Base-by-base conservation (phyloP, 179 eudicot genomes). In the Actinidia chinensis region DNA sequence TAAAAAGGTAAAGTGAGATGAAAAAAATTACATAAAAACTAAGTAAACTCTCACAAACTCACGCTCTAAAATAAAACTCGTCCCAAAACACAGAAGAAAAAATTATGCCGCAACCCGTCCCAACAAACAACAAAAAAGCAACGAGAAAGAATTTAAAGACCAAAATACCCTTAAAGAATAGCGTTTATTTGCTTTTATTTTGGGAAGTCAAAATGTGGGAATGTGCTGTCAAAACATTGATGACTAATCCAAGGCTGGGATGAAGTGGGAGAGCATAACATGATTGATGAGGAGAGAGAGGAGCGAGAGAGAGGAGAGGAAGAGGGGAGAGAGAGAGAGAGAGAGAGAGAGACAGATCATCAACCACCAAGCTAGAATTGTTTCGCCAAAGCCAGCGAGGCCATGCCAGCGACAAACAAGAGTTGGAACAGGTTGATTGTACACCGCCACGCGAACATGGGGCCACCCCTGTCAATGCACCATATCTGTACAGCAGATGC, bases 381-480 rank as follows among this genome's bases (percentile, higher is more conserved):
- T 66, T 95, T 98, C 61, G 94, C 99, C 79, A 95, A 82, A 76
- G 91, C 89, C 54, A 93, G n/a, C 68, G 98, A 92, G 25, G 99
- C 92, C 94, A 92, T 88, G 18, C 93, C 83, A 47, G 99, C 99
- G 81, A 95, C 99, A n/a, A 68, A 95, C 93, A 20, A 95, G 88
- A 23, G 99, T 95, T 82, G 93, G 98, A 81, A 95, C 99, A 50
- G 99, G 99, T 75, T 95, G 99, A 83, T n/a, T n/a, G n/a, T 92
- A 95, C 59, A 95, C 94, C 1, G 99, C 99, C 73, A 95, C n/a
- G n/a, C 99, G 59, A 92, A 95, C 60, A 93, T 97, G 0, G 99
- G 99, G 82, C 99, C 99, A 12, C 98, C 99, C 79, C 90, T 90
- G 75, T 95, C 89, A 72, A 95, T 95, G 90, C 99, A 95, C 99